Conservation (phyloP, 371 early-diverging fungal genomes). For the Agmasoma carcini region DNA sequence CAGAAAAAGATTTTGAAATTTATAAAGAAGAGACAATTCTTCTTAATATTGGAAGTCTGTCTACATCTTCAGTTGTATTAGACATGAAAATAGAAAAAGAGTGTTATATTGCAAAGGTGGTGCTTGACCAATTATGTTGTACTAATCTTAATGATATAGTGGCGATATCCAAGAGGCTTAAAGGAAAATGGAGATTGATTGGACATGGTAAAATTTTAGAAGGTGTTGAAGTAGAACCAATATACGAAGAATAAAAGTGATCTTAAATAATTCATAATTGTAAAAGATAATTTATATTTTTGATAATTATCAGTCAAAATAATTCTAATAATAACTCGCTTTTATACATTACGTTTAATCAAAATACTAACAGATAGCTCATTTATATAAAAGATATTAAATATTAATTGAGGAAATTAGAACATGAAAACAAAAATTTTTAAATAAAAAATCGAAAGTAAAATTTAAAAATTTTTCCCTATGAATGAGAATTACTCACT, state of each 20-base stretch:
- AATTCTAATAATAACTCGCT: too few species aligned
- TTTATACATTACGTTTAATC: too few species aligned
- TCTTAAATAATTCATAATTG: too few species aligned
- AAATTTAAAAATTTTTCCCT: background rate
- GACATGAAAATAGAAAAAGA: slow-evolving; percentile 69
- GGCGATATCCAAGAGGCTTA: slow-evolving; percentile 85
- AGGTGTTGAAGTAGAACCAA: slow-evolving; percentile 24
- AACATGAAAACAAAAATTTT: background rate
- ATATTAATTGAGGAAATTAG: background rate
- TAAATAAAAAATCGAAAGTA: background rate
- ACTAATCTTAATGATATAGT: slow-evolving; percentile 92
- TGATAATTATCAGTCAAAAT: too few species aligned
- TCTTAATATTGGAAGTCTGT: slow-evolving; percentile 93
- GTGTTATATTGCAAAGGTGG: slow-evolving; percentile 70
- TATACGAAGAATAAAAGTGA: slow-evolving; percentile 26
- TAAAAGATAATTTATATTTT: too few species aligned
- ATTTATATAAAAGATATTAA: background rate
- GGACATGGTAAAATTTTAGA: slow-evolving; percentile 45
- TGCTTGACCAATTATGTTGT: slow-evolving; percentile 80
- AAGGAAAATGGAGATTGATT: slow-evolving; percentile 74
- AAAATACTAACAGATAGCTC: too few species aligned
- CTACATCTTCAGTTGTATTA: slow-evolving; percentile 80
- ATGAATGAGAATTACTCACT: slow-evolving; percentile 18
- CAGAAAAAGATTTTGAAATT: slow-evolving; percentile 67
- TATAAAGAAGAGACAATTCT: slow-evolving; percentile 78